Conservation (phyloP, 495 filamentous ascomycete species). For the Penicillium coffeae region DNA sequence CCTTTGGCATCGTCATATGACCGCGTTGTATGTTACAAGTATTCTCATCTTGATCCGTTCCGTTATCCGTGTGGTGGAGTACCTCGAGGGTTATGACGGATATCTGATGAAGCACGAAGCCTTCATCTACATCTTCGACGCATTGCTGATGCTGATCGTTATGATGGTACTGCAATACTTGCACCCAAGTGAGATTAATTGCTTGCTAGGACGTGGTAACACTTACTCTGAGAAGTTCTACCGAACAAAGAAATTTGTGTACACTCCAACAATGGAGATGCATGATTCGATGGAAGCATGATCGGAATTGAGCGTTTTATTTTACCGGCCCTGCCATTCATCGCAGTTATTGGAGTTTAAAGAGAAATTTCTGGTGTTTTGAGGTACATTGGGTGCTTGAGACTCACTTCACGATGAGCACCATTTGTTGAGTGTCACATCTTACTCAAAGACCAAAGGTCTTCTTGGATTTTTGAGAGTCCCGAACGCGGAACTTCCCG, state of each 20-base stretch:
- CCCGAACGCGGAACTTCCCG: too few relatives aligned
- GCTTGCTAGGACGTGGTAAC: slow-evolving; percentile 15
- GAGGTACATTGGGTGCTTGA: too few relatives aligned
- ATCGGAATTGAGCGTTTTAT: too few relatives aligned
- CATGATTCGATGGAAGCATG: too few relatives aligned
- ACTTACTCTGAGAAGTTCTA: slow-evolving; percentile 15
- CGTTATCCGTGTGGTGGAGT: slow-evolving; percentile 62
- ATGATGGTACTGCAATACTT: slow-evolving; percentile 45
- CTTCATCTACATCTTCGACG: slow-evolving; percentile 63
- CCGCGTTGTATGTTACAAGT: slow-evolving; percentile 49
- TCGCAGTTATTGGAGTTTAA: too few relatives aligned
- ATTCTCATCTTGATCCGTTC: slow-evolving; percentile 58
- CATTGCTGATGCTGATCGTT: slow-evolving; percentile 52
- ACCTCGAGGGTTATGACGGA: slow-evolving; percentile 51
- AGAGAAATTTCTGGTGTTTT: too few relatives aligned
- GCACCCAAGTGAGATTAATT: slow-evolving; percentile 32
- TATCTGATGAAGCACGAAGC: slow-evolving; percentile 51
- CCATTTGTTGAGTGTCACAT: too few relatives aligned
- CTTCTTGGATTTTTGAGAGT: too few relatives aligned
- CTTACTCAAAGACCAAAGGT: too few relatives aligned
- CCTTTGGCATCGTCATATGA: slow-evolving; percentile 51
- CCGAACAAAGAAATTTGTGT: slow-evolving; percentile 12
- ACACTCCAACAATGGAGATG: too few relatives aligned
- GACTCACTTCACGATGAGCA: too few relatives aligned
- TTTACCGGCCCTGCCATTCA: too few relatives aligned